Percentiles rank a stretch among this genome's conserved stretches.
phyloP scores from a whole-genome alignment of 2,329 filamentous ascomycete genomes.

The Zasmidium cellare region DNA sequence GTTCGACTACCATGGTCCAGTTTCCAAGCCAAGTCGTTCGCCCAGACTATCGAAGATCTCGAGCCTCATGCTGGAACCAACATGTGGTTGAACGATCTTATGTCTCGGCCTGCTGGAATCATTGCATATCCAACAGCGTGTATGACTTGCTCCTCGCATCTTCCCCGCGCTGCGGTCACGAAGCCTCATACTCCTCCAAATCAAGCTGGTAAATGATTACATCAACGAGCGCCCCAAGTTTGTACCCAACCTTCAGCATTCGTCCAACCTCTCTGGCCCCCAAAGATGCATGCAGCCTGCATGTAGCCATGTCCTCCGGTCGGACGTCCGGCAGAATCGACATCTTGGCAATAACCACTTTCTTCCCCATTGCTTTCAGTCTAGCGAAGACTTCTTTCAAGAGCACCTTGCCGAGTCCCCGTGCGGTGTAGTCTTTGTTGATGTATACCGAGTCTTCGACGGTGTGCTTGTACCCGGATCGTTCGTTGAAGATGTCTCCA shows the following conservation, averaged over 20 bases:
- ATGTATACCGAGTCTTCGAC: slow-evolving; percentile 21
- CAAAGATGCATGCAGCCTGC: slow-evolving; percentile 19
- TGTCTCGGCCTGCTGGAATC: too few species aligned
- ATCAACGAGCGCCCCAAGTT: slow-evolving; percentile 20
- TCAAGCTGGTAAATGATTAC: slow-evolving; percentile 21
- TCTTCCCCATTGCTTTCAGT: slow-evolving; percentile 10
- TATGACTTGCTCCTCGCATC: too few species aligned
- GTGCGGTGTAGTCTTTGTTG: slow-evolving; percentile 14
- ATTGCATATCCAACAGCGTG: too few species aligned
- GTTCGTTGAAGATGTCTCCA: slow-evolving; percentile 17
- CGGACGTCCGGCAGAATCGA: slow-evolving; percentile 17
- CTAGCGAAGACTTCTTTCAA: slow-evolving; percentile 14
- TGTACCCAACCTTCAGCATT: slow-evolving; percentile 19
- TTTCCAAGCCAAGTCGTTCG: not conserved
- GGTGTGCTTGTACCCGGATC: slow-evolving; percentile 18
- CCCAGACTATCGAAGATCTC: not conserved
- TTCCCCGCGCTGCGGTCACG: not conserved
- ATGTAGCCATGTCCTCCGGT: slow-evolving; percentile 12
- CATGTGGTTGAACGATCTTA: too few species aligned
- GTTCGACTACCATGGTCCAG: not conserved
- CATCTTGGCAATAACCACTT: slow-evolving; percentile 20
- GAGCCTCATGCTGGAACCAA: too few species aligned
- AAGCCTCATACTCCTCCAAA: slow-evolving; percentile 9
- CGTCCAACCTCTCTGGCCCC: slow-evolving; percentile 19
- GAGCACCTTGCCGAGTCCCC: slow-evolving; percentile 17